Percentiles rank a stretch among this genome's conserved stretches.
Evolutionary conservation across 768 basidiomycete species (phyloP).

Genomic region (Mycena pura): DNA sequence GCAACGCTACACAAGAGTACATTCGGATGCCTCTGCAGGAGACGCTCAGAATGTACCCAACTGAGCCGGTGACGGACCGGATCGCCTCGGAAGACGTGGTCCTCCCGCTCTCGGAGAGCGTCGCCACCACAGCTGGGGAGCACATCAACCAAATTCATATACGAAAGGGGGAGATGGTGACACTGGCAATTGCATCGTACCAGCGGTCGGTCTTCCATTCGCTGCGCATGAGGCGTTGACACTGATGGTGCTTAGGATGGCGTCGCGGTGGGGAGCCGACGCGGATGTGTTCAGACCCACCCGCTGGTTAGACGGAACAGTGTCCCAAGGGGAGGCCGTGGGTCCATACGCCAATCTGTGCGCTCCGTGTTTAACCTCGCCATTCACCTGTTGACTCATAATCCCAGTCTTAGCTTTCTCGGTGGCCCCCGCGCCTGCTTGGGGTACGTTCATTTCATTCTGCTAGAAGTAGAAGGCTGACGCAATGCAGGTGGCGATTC

Average conservation of each 20-base stretch:
- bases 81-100: neutral
- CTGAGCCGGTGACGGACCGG: conserved; percentile 3
- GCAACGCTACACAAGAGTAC: neutral
- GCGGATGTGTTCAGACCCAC: conserved; percentile 5
- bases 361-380: neutral
- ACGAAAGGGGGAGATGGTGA: conserved; percentile 8
- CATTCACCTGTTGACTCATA: neutral
- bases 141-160: neutral
- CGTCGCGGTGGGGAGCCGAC: conserved; percentile 12
- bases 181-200: neutral
- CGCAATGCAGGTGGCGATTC: neutral
- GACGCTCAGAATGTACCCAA: conserved; percentile 10
- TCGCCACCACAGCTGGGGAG: neutral
- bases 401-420: neutral
- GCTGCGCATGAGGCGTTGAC: neutral
- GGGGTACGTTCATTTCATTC: conserved; percentile 10
- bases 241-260: neutral
- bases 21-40: neutral
- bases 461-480: neutral
- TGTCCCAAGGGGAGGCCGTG: neutral
- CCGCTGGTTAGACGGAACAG: neutral
- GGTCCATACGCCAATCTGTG: conserved; percentile 26
- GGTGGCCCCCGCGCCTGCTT: conserved; percentile 11
- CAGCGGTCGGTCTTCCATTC: conserved; percentile 3
- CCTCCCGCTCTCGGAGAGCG: neutral